Percentiles rank a stretch among this genome's conserved stretches.
These are phyloP conservation scores for Rhizopus microsporus DNA, from an alignment of 371 early-diverging fungal genomes.

Conservation along the genomic window DNA sequence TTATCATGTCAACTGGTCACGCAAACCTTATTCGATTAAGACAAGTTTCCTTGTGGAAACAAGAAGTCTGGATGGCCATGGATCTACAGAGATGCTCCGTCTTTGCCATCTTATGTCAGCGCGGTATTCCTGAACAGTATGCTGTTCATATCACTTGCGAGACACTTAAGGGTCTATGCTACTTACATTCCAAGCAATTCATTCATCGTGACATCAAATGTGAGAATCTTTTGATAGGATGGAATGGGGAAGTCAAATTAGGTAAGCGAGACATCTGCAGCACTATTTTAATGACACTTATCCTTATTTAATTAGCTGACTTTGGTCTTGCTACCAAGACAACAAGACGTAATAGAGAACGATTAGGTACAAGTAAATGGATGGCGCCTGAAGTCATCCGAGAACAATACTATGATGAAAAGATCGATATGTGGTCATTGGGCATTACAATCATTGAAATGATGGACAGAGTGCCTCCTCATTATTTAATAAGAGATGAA, in stretches of 20 bases:
- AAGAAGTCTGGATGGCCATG: conserved; percentile 62
- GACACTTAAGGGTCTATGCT: conserved; percentile 75
- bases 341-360: conserved; percentile 66
- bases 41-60: conserved; percentile 53
- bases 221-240: conserved; percentile 96
- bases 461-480: conserved; percentile 59
- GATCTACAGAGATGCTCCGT: conserved; percentile 52
- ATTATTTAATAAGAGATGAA: conserved; percentile 53
- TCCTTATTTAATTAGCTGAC: conserved; percentile 29
- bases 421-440: conserved; percentile 58
- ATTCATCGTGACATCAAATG: conserved; percentile 98
- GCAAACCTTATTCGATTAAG: conserved; percentile 47
- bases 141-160: conserved; percentile 50
- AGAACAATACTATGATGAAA: conserved; percentile 81
- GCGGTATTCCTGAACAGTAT: conserved; percentile 55
- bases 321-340: conserved; percentile 50
- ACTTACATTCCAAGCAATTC: conserved; percentile 92
- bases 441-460: conserved; percentile 39
- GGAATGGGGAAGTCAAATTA: conserved; percentile 94
- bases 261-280: conserved; percentile 57
- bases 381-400: conserved; percentile 95
- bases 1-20: conserved; percentile 54
- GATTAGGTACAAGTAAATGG: conserved; percentile 98
- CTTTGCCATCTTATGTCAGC: conserved; percentile 52
- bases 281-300: conserved; percentile 7